Base-by-base conservation (phyloP, 345 rosid genomes). In the Excoecaria agallocha region DNA sequence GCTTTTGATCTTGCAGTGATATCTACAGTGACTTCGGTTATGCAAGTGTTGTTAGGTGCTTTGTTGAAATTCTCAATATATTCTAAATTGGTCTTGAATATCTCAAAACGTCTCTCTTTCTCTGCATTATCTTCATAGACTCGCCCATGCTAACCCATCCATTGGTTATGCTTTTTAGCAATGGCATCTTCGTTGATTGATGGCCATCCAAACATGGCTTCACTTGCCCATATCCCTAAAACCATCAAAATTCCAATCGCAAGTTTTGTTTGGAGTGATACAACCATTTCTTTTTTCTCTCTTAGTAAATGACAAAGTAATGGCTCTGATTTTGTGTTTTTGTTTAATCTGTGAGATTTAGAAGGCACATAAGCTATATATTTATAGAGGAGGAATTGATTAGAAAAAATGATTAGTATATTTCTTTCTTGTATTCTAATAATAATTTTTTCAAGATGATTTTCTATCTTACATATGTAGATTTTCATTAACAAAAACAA, bases 81-180 rank as follows among this genome's bases (percentile, higher is more conserved):
- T 17, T 51, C 66, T 41, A 69, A 37, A n/a, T 79, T 79, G n/a
- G 63, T 49, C 78, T 63, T 79, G 75, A 78, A 78, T 63, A 68
- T 73, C 70, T 68, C 64, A 30, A 68, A 68, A 12, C 77, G 77
- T 58, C 35, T 74, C 70, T 78, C 66, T 73, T 74, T 74, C 71
- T 79, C 82, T 2, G 22, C 45, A 11, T 30, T 15, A 35, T 70
- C 60, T 6, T 56, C 20, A 16, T 79, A 79, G 3, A 43, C 55
- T 0, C 82, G 78, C 3, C 75, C 60, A 37, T 69, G 66, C 3
- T 15, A 25, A 25, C 45, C 70, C 75, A 79, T 69, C 82, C 82
- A 79, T 58, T 61, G 82, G 67, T 79, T 59, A 43, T 73, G 71
- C 75, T 66, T 69, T 39, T 74, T 52, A 20, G 13, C 55, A 56